Base-by-base conservation (phyloP, 225 moss, liverwort and hornwort species). In the Pleurozium schreberi region DNA sequence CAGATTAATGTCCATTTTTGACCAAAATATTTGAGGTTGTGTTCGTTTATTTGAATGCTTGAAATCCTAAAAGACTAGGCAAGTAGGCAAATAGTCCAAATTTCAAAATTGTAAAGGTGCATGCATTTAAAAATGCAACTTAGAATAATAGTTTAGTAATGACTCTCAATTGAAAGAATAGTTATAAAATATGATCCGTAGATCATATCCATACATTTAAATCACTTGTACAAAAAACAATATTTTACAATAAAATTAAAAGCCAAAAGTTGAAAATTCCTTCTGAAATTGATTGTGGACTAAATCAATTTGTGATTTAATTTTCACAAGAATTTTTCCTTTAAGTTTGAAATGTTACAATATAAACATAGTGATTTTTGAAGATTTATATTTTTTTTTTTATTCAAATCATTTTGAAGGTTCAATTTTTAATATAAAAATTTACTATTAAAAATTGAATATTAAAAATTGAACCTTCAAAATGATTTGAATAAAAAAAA, bases 11-110 rank as follows among this genome's bases (percentile, higher is more conserved):
- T 55, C 18, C 18, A 18, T 55, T 55, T 55, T 19, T 18, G 18
- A 18, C 55, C 18, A 55, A 55, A 55, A 18, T 55, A 55, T 55
- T 7, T 55, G 4, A 18, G 55, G 53, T 53, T 53, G 53, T 53
- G 17, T 13, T 53, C 53, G 17, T 14, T 14, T 53, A n/a, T n/a
- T n/a, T n/a, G n/a, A n/a, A 34, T 38, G 38, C 38, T 12, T 67
- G 4, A 14, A 40, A 4, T 3, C 8, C 5, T 42, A 25, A 23
- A 42, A 8, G 14, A 70, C 26, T 42, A 25, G 26, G 5, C 4
- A 18, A 0, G 5, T n/a, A n/a, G n/a, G n/a, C n/a, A n/a, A n/a
- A 43, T 70, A 27, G 5, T 27, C 5, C 3, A 42, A 25, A 43
- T 43, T 70, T 70, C 1, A 26, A 27, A 70, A 43, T 43, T 42